phyloP scores from a whole-genome alignment of 164 flowering plant species.

The Nymphaea thermarum region DNA sequence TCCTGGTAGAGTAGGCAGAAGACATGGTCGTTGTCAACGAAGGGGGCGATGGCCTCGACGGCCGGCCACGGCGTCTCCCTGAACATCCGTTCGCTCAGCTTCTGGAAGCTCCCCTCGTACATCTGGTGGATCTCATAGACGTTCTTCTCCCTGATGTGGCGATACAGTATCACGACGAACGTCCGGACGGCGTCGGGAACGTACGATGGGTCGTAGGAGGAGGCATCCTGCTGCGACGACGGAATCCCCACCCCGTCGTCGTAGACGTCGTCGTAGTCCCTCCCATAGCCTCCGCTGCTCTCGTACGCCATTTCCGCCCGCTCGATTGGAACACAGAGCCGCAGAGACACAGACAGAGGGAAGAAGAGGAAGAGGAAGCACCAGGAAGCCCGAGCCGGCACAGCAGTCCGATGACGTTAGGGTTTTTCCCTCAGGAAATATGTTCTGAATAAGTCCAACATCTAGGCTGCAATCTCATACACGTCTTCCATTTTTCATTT shows the following conservation, averaged over 20 bases:
- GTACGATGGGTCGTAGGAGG: constrained; percentile 68
- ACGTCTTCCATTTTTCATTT: too few species aligned
- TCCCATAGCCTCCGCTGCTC: neutral
- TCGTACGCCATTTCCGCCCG: neutral
- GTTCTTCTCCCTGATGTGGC: constrained; percentile 93
- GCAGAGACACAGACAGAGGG: neutral
- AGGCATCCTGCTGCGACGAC: neutral
- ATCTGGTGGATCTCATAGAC: constrained; percentile 97
- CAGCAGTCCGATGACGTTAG: too few species aligned
- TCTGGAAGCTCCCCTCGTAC: constrained; percentile 89
- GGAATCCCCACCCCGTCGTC: neutral
- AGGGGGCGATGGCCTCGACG: constrained; percentile 71
- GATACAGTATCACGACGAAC: constrained; percentile 88
- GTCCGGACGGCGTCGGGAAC: constrained; percentile 93
- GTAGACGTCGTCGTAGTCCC: neutral
- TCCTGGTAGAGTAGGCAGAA: constrained; percentile 89
- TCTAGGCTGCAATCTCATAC: too few species aligned
- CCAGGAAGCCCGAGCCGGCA: too few species aligned
- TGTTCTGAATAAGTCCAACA: too few species aligned
- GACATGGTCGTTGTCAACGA: constrained; percentile 91
- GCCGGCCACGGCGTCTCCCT: constrained; percentile 95
- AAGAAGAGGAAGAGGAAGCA: neutral
- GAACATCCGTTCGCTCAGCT: constrained; percentile 67
- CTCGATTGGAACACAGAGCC: neutral
- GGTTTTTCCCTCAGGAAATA: too few species aligned